Evolutionary conservation across 371 early-diverging fungal genomes (phyloP).

Genomic region (Mucor lusitanicus): DNA sequence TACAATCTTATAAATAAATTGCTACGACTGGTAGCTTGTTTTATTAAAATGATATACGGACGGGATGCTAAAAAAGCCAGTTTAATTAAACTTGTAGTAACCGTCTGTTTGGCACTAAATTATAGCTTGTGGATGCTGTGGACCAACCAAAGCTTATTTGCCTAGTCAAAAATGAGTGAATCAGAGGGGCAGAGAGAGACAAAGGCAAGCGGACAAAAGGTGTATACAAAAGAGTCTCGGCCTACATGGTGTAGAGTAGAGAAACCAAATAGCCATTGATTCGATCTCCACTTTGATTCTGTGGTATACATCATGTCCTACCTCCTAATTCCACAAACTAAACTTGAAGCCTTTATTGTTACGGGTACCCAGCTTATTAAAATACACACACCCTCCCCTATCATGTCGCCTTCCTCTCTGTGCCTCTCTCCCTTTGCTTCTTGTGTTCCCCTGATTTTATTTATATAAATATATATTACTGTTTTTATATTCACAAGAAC

Average conservation of each 20-base stretch:
- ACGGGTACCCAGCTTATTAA: conserved; percentile 11
- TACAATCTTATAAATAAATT: neutral
- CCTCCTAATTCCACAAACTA: conserved; percentile 9
- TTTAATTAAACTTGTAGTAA: neutral
- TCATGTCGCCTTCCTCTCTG: neutral
- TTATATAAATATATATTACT: conserved; percentile 4
- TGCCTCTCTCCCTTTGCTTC: conserved; percentile 3
- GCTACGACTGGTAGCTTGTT: neutral
- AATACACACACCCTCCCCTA: neutral
- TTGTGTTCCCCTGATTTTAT: conserved; percentile 3
- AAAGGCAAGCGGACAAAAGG: neutral
- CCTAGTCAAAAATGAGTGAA: neutral
- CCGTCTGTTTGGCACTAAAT: neutral
- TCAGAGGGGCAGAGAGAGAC: neutral
- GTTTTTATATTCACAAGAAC: neutral
- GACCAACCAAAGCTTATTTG: neutral
- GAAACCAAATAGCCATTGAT: neutral
- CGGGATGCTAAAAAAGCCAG: neutral
- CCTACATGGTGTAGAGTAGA: neutral
- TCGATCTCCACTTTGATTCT: conserved; percentile 18
- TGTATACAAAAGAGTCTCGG: neutral
- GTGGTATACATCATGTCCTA: conserved; percentile 8
- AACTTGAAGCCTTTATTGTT: neutral
- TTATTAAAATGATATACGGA: neutral
- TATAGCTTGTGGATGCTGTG: neutral